Base-by-base conservation (phyloP, 306 rosid genomes). In the Hippophae rhamnoides region DNA sequence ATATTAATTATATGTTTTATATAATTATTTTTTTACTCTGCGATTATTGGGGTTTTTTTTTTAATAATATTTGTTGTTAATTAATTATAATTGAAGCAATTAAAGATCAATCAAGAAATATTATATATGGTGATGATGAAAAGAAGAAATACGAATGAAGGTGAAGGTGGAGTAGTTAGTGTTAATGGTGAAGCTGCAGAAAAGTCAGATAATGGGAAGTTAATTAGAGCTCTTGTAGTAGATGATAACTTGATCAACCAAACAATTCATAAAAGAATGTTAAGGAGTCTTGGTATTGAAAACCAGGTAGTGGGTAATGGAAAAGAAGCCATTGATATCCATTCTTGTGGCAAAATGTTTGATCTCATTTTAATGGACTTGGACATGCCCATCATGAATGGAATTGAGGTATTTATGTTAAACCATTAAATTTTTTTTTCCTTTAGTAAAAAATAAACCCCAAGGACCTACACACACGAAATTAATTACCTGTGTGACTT, bases 361-460 rank as follows among this genome's bases (percentile, higher is more conserved):
- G 89, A 86, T 72, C 89, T 89, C 7, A 86, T 89, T 75, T 78
- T 89, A 69, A 86, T 89, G 95, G 97, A 89, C 75, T 64, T 70
- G 72, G 97, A 89, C 11, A 89, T 89, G 97, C 95, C 97, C 40
- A 18, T 89, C 48, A 86, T 89, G 97, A 77, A 84, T 75, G 97
- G 97, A 64, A 72, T 86, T 57, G 80, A 89, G 93, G 97, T 63
- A 58, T 7, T 26, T 31, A 49, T 53, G 6, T 26, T 13, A 41
- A 2, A 47, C n/a, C 5, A 5, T 14, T 0, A 9, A 9, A 52
- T 41, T n/a, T n/a, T 13, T 10, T 51, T 50, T 5, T 13, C 1
- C 12, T 4, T 31, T 2, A 31, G 3, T 31, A 31, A 31, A 31
- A 31, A 31, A 31, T 31, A 31, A 31, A 27, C 18, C 18, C 18